These are phyloP conservation scores for Magnusiomyces paraingens DNA, from an alignment of 1,139 yeast genomes.

Conservation along the genomic window DNA sequence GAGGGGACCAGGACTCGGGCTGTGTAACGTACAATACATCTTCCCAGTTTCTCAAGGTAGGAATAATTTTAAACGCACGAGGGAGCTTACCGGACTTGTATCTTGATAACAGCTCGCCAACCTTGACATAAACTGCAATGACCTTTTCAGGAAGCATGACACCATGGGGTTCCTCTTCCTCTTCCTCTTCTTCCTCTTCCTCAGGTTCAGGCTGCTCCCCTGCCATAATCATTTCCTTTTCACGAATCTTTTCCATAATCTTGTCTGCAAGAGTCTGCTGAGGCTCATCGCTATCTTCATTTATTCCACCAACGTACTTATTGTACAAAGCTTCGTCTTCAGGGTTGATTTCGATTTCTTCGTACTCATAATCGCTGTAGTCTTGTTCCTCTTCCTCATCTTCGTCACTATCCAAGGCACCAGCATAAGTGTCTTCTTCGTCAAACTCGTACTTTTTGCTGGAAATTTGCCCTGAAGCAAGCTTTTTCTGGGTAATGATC, in stretches of 20 bases:
- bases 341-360: constrained; percentile 45
- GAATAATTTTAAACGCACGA: constrained; percentile 88
- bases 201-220: constrained; percentile 23
- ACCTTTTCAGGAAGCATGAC: constrained; percentile 93
- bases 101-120: constrained; percentile 80
- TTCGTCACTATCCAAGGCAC: constrained; percentile 20
- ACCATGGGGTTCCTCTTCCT: constrained; percentile 34
- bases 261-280: constrained; percentile 70
- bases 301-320: constrained; percentile 33
- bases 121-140: constrained; percentile 86
- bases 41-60: constrained; percentile 90
- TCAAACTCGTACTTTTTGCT: not conserved
- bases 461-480: constrained; percentile 26
- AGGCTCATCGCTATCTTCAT: constrained; percentile 51
- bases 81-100: constrained; percentile 96
- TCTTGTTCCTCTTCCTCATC: constrained; percentile 31
- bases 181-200: constrained; percentile 24
- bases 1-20: constrained; percentile 95
- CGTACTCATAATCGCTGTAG: constrained; percentile 37
- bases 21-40: constrained; percentile 88
- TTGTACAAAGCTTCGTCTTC: constrained; percentile 38
- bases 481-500: constrained; percentile 31
- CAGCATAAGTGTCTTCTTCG: not conserved
- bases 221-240: constrained; percentile 43
- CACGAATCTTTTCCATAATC: constrained; percentile 81